Base-by-base conservation (phyloP, 1,284 basidiomycete species). In the Ustilago tritici region DNA sequence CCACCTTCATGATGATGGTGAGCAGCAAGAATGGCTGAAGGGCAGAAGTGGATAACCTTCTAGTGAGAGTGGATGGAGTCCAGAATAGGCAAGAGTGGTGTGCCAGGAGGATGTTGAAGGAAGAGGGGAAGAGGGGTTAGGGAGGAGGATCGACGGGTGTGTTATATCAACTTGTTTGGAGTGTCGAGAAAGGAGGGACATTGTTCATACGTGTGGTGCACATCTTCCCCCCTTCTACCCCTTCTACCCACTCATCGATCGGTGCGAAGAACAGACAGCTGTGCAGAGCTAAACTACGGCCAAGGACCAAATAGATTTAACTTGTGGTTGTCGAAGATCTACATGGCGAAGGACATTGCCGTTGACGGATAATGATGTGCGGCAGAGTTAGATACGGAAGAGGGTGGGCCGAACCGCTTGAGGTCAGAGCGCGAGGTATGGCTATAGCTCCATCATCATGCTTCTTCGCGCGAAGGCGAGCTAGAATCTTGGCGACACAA, bases 1-100 rank as follows among this genome's bases (percentile, higher is more conserved):
- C 56, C 54, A 67, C 50, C 68, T 65, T 68, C 69, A 68, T 72
- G 36, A 43, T 61, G 49, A 28, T n/a, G 56, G 34, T 32, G 36
- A 31, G 14, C 32, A 46, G 46, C 14, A 35, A 36, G 35, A 2
- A 35, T 46, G n/a, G 43, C 43, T 46, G 0, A 19, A 19, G 43
- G 36, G 17, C 4, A 8, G 35, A 36, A n/a, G 10, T 17, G 31
- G 49, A 9, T 4, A 17, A n/a, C 4, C 17, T 28, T 43, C 10
- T 40, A 4, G 36, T 17, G 47, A 11, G 15, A 7, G 43, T 46
- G 43, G 2, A 46, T 17, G 8, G n/a, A 46, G 43, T 46, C 43
- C 28, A 19, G 35, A 19, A 38, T 28, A 47, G n/a, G 35, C 11
- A 41, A 54, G 38, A 43, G 53, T 32, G 49, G 19, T 15, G 52